Conservation (phyloP, 768 basidiomycete genomes). For the Leccinum uliginosum region DNA sequence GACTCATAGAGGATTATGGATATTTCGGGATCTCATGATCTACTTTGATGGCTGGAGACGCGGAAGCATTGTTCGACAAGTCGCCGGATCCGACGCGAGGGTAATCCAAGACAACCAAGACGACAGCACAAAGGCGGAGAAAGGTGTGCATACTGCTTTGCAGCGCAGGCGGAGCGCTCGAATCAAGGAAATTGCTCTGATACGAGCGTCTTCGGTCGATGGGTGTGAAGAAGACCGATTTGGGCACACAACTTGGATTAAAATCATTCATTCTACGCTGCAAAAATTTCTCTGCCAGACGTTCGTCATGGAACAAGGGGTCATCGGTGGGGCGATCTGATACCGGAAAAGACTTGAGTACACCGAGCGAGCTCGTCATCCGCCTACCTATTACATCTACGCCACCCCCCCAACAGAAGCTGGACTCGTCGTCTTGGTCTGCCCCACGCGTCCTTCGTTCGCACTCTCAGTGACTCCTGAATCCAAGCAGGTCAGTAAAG, state of each 20-base stretch:
- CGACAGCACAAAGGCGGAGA: neutral
- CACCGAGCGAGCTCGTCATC: slow-evolving; percentile 17
- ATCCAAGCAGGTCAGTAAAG: neutral
- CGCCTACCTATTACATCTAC: slow-evolving; percentile 23
- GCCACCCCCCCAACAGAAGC: slow-evolving; percentile 11
- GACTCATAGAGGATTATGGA: slow-evolving; percentile 26
- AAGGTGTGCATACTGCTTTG: neutral
- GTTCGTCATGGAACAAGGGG: neutral
- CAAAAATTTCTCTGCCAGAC: slow-evolving; percentile 3
- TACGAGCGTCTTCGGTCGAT: slow-evolving; percentile 9
- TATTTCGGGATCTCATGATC: slow-evolving; percentile 24
- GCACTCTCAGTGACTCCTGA: slow-evolving; percentile 18
- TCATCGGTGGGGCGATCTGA: neutral
- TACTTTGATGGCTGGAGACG: slow-evolving; percentile 15
- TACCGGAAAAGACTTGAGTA: neutral
- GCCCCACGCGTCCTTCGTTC: slow-evolving; percentile 24
- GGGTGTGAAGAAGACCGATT: neutral
- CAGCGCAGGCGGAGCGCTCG: slow-evolving; percentile 24
- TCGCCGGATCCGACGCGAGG: neutral
- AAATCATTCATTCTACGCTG: slow-evolving; percentile 14
- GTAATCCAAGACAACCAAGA: neutral
- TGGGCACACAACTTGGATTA: neutral
- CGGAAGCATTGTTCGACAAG: neutral
- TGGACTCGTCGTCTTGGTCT: slow-evolving; percentile 2
- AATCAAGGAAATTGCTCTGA: slow-evolving; percentile 14